Evolutionary conservation across 176 grass and related monocot genomes (phyloP).

Genomic region (Aegilops bicornis): DNA sequence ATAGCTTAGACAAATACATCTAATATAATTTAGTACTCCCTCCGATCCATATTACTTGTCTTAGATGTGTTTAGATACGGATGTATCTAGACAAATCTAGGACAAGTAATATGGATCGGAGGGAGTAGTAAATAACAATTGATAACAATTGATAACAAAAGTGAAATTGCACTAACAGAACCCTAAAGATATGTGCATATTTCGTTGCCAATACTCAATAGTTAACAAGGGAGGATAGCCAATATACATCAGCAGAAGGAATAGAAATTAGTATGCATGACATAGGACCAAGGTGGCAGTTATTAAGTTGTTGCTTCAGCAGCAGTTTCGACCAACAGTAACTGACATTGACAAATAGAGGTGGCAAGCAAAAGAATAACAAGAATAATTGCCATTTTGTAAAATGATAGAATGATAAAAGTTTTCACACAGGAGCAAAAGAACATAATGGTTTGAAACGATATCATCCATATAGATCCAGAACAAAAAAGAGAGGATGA

Average conservation of each 20-base stretch:
- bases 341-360: not conserved
- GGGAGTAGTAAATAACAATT: constrained; percentile 14
- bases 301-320: not conserved
- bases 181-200: not conserved
- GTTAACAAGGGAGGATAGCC: too few species aligned
- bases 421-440: not conserved
- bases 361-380: not conserved
- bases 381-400: not conserved
- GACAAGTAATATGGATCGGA: too few species aligned
- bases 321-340: not conserved
- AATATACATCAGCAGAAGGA: too few species aligned
- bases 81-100: too few species aligned
- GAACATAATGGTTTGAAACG: constrained; percentile 3
- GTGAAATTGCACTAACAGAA: not conserved
- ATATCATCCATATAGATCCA: constrained; percentile 8
- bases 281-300: not conserved
- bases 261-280: not conserved
- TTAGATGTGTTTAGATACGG: too few species aligned
- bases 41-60: not conserved
- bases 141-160: constrained; percentile 1
- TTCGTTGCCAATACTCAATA: not conserved
- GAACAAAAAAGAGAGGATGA: constrained; percentile 22
- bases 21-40: not conserved
- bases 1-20: not conserved
- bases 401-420: not conserved